A percentile compares a stretch with the other conserved stretches of the same genome.
These are phyloP conservation scores for Suhomyces bokatorum DNA, from an alignment of 1,139 yeast genomes.

Conservation along the genomic window DNA sequence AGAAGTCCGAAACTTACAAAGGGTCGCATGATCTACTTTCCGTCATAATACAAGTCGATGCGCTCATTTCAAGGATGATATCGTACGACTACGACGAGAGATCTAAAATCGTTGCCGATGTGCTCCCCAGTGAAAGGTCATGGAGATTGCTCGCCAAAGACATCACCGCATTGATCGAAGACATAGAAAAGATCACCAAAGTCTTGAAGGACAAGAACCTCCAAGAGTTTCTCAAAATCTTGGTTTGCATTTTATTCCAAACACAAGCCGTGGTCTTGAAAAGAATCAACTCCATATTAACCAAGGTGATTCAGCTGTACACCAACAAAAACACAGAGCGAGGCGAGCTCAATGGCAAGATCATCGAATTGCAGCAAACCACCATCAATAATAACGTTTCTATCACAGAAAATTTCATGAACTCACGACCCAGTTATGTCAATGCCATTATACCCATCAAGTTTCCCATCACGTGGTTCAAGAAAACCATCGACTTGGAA, in stretches of 20 bases:
- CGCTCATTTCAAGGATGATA: constrained; percentile 31
- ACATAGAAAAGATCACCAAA: constrained; percentile 20
- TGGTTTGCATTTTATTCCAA: constrained; percentile 34
- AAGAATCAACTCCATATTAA: constrained; percentile 30
- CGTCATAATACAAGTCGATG: constrained; percentile 34
- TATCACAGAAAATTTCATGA: constrained; percentile 27
- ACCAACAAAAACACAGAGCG: constrained; percentile 17
- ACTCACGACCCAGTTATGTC: constrained; percentile 29
- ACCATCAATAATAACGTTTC: constrained; percentile 26
- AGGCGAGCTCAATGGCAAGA: constrained; percentile 24
- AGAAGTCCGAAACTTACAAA: constrained; percentile 22
- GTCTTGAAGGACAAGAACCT: constrained; percentile 21
- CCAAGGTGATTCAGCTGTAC: constrained; percentile 27
- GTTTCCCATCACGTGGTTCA: constrained; percentile 39
- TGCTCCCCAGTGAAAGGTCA: constrained; percentile 35
- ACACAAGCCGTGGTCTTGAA: constrained; percentile 32
- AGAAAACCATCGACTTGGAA: constrained; percentile 21
- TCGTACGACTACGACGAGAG: constrained; percentile 39
- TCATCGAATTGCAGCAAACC: constrained; percentile 32
- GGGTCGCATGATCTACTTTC: constrained; percentile 25
- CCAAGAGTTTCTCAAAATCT: constrained; percentile 24
- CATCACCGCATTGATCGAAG: constrained; percentile 24
- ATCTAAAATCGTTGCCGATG: constrained; percentile 26
- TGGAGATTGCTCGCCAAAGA: constrained; percentile 38
- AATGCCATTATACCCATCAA: constrained; percentile 30